These are phyloP conservation scores for Fusarium sp. DNA, from an alignment of 2,329 filamentous ascomycete genomes.

Conservation along the genomic window DNA sequence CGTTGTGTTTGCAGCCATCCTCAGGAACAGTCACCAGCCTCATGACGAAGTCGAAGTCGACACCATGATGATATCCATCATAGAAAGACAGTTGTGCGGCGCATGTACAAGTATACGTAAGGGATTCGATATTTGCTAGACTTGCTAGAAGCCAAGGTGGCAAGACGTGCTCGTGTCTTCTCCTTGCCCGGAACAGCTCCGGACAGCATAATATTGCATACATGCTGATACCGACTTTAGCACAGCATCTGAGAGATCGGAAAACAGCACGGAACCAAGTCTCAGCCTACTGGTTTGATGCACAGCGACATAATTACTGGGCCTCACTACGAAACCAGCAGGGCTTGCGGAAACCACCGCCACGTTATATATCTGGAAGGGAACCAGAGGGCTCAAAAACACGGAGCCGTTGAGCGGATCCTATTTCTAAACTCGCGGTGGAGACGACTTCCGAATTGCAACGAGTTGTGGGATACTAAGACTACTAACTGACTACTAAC, in stretches of 20 bases:
- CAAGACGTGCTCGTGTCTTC: constrained; percentile 12
- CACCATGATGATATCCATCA: constrained; percentile 41
- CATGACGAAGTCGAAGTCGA: constrained; percentile 30
- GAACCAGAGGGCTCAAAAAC: constrained; percentile 23
- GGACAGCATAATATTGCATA: constrained; percentile 30
- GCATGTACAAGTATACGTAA: constrained; percentile 37
- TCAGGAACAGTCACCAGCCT: constrained; percentile 6
- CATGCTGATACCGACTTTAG: constrained; percentile 4
- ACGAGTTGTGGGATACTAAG: constrained; percentile 26
- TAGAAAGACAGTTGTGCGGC: constrained; percentile 32
- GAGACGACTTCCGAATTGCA: constrained; percentile 29
- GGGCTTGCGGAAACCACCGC: constrained; percentile 44
- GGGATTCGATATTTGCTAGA: constrained; percentile 33
- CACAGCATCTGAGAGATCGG: constrained; percentile 20
- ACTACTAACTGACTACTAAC: not conserved
- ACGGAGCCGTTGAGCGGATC: constrained; percentile 45
- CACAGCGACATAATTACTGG: constrained; percentile 41
- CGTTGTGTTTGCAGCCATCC: constrained; percentile 40
- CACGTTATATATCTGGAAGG: constrained; percentile 31
- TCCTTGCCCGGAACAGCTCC: constrained; percentile 37
- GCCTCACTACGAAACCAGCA: constrained; percentile 37
- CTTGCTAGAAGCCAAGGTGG: constrained; percentile 21
- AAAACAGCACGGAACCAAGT: constrained; percentile 31
- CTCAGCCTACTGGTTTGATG: constrained; percentile 28
- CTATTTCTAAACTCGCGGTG: constrained; percentile 34